Base-by-base conservation (phyloP, 805 yeast genomes). In the Cyberlindnera petersonii region DNA sequence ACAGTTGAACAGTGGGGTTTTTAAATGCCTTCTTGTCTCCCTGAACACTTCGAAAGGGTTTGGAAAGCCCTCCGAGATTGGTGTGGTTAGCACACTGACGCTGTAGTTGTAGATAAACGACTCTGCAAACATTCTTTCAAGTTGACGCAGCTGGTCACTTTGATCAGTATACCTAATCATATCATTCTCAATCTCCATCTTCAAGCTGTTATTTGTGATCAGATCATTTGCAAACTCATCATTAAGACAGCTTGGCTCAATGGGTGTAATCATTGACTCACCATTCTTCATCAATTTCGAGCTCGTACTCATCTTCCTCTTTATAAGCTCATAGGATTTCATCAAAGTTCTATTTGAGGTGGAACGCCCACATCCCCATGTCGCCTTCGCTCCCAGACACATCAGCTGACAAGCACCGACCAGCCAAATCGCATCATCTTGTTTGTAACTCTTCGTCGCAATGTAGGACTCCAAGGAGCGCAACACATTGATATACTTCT, bases 81-180 rank as follows among this genome's bases (percentile, higher is more conserved):
- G 52, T 14, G 72, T 59, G 31, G 64, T 59, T 22, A 69, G 58
- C 5, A 72, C 45, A 4, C 64, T 56, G 8, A 65, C 58, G 7
- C 70, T 57, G 43, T 65, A 71, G 40, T 65, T 68, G 52, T 65
- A 68, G 4, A 70, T 48, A 42, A 68, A 71, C 26, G 73, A 68
- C 37, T 72, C 77, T 17, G 68, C 40, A 32, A 68, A 58, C 49
- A 68, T 66, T 32, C 69, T 52, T 24, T 52, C 53, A 30, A 50
- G 52, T 35, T 48, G 52, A 11, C 23, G 26, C 26, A 14, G 24
- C 15, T 22, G n/a, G 21, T 17, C 19, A 23, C 19, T 32, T 14
- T 16, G n/a, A 9, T 24, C 36, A 11, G 26, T 7, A 10, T 30
- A 29, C 8, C 31, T 33, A 22, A 43, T 33, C 34, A 50, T 29